phyloP scores from a whole-genome alignment of 2,329 filamentous ascomycete species.

The Dryadomyces sulphureus region DNA sequence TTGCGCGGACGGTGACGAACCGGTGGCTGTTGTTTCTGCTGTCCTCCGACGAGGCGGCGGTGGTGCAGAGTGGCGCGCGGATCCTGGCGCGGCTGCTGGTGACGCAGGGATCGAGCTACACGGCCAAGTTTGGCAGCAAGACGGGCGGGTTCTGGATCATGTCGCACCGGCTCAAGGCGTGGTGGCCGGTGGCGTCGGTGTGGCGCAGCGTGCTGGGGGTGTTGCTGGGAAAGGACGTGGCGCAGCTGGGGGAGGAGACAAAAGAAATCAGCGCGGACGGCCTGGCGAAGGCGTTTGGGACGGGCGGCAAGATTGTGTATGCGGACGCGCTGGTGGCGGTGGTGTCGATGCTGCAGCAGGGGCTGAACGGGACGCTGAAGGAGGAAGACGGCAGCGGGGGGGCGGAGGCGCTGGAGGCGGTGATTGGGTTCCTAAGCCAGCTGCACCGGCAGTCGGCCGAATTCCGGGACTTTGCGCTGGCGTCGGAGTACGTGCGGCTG shows the following conservation, averaged over 20 bases:
- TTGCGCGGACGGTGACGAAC: constrained; percentile 87
- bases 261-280: constrained; percentile 30
- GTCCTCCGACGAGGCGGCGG: constrained; percentile 70
- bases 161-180: constrained; percentile 65
- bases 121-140: constrained; percentile 69
- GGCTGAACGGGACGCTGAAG: constrained; percentile 55
- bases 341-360: constrained; percentile 74
- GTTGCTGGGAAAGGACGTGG: constrained; percentile 68
- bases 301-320: constrained; percentile 49
- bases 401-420: constrained; percentile 40
- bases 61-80: constrained; percentile 66
- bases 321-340: constrained; percentile 71
- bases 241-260: constrained; percentile 37
- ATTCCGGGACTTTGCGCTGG: constrained; percentile 71
- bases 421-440: constrained; percentile 66
- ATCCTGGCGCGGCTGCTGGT: constrained; percentile 74
- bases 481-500: constrained; percentile 68
- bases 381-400: no score
- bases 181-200: constrained; percentile 74
- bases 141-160: constrained; percentile 80
- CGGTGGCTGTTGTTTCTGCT: constrained; percentile 93
- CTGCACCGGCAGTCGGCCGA: constrained; percentile 60
- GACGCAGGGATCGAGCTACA: constrained; percentile 68
- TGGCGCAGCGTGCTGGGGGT: constrained; percentile 86
- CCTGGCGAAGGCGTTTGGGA: constrained; percentile 54